A percentile compares a stretch with the other conserved stretches of the same genome.
phyloP scores from a whole-genome alignment of 169 alveolate genomes.

The Plasmodium gaboni region DNA sequence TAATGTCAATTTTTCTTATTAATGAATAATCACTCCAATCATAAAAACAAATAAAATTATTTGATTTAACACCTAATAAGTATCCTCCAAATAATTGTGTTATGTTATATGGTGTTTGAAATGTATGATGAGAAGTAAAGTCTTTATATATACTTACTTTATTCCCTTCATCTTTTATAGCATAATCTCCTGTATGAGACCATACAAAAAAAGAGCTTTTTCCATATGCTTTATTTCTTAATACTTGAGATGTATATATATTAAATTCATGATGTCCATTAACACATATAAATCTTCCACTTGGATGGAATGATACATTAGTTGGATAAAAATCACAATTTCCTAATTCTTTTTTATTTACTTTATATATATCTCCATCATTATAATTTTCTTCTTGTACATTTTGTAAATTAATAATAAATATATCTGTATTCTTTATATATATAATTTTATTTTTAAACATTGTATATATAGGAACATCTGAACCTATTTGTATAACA shows the following conservation, averaged over 20 bases:
- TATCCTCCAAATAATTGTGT: slow-evolving; percentile 93
- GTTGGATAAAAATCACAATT: slow-evolving; percentile 95
- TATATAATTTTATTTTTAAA: slow-evolving; percentile 94
- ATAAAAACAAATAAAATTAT: slow-evolving; percentile 94
- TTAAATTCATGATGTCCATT: slow-evolving; percentile 98
- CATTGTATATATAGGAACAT: slow-evolving; percentile 96
- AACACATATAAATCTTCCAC: slow-evolving; percentile 96
- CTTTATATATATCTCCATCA: slow-evolving; percentile 75
- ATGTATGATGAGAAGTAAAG: slow-evolving; percentile 87
- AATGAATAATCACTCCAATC: slow-evolving; percentile 92
- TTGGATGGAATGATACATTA: slow-evolving; percentile 95
- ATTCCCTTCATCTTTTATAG: slow-evolving; percentile 93
- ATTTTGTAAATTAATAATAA: slow-evolving; percentile 92
- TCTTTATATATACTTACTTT: slow-evolving; percentile 89
- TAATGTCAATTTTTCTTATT: slow-evolving; percentile 66
- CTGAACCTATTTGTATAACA: slow-evolving; percentile 97
- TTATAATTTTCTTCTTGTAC: slow-evolving; percentile 48
- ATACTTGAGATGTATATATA: slow-evolving; percentile 93
- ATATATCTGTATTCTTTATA: slow-evolving; percentile 95
- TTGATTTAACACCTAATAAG: slow-evolving; percentile 90
- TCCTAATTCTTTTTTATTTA: slow-evolving; percentile 90
- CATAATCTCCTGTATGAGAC: slow-evolving; percentile 95
- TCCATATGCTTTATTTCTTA: slow-evolving; percentile 95
- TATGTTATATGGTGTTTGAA: slow-evolving; percentile 90
- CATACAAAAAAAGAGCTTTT: slow-evolving; percentile 95